Conservation (phyloP, 2,329 filamentous ascomycete genomes). For the Trichoderma sp. region DNA sequence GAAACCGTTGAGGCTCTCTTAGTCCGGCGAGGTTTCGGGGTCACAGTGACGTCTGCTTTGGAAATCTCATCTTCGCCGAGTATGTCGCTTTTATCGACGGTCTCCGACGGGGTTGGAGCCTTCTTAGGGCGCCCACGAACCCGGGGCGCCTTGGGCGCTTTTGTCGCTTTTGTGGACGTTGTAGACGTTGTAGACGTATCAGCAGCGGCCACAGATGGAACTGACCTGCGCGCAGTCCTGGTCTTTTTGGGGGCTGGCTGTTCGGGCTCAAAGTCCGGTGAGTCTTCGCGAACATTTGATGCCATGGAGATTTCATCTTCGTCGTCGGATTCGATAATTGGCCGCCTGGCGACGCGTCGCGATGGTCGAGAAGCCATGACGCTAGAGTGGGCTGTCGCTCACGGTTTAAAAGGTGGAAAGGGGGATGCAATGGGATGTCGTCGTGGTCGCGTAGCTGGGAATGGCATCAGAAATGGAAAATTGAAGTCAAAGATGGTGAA, state of each 20-base stretch:
- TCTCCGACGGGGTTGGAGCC: conserved; percentile 40
- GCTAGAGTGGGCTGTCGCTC: conserved; percentile 29
- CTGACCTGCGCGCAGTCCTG: conserved; percentile 41
- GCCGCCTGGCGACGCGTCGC: conserved; percentile 59
- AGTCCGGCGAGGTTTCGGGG: conserved; percentile 19
- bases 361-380: conserved; percentile 45
- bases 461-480: neutral
- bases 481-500: neutral
- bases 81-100: conserved; percentile 24
- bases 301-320: conserved; percentile 66
- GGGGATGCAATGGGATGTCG: neutral
- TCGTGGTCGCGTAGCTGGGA: neutral
- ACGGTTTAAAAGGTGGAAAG: neutral
- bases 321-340: conserved; percentile 80
- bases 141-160: conserved; percentile 43
- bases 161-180: neutral
- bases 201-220: conserved; percentile 32
- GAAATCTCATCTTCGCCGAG: conserved; percentile 28
- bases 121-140: conserved; percentile 49
- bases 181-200: neutral
- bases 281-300: conserved; percentile 47
- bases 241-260: conserved; percentile 59
- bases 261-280: conserved; percentile 67
- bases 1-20: conserved; percentile 5
- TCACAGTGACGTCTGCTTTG: conserved; percentile 23